Conservation (phyloP, 805 yeast species). For the Starmera caribaea region DNA sequence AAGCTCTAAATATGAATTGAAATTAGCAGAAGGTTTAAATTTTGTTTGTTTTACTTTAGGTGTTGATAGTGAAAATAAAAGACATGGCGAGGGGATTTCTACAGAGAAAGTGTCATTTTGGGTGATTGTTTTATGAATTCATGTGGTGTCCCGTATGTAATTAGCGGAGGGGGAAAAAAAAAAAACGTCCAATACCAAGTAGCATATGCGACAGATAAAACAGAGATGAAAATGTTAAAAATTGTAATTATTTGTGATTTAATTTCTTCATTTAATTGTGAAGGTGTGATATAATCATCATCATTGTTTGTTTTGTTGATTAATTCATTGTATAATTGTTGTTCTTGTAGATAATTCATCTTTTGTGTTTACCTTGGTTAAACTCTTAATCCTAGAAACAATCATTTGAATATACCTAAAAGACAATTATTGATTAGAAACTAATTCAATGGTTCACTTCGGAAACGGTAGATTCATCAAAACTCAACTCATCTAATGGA, state of each 20-base stretch:
- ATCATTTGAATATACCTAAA: no score
- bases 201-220: slow-evolving; percentile 77
- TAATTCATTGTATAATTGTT: slow-evolving; percentile 58
- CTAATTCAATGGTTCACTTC: no score
- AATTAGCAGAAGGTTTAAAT: slow-evolving; percentile 37
- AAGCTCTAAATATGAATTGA: slow-evolving; percentile 32
- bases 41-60: slow-evolving; percentile 29
- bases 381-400: no score
- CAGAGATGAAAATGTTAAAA: slow-evolving; percentile 70
- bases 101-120: slow-evolving; percentile 28
- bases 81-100: slow-evolving; percentile 14
- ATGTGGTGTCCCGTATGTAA: no score
- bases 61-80: slow-evolving; percentile 19
- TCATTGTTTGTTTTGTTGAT: slow-evolving; percentile 27
- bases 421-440: no score
- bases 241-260: slow-evolving; percentile 81
- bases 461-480: no score
- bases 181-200: slow-evolving; percentile 97
- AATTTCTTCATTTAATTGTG: slow-evolving; percentile 58
- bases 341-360: no score
- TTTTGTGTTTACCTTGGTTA: no score
- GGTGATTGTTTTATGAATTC: slow-evolving; percentile 28
- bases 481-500: no score
- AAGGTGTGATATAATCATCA: slow-evolving; percentile 29
- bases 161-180: no score